phyloP scores from a whole-genome alignment of 139 green algal genomes.

The Marvania coccoides region DNA sequence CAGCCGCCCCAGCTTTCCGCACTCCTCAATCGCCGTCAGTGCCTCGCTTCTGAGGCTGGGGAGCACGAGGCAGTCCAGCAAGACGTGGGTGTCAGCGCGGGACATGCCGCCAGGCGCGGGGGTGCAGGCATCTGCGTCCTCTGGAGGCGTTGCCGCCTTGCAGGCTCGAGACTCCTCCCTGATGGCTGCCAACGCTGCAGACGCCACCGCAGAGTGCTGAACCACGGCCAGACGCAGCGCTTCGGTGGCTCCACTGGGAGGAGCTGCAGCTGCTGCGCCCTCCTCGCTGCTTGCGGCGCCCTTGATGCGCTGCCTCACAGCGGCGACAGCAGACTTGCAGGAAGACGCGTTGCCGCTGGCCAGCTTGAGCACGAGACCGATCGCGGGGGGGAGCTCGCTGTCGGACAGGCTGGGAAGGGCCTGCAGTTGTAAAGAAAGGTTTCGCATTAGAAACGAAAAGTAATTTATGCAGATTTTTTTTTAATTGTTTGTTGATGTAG shows the following conservation, averaged over 20 bases:
- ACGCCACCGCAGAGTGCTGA: conserved; percentile 22
- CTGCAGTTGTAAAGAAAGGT: background rate
- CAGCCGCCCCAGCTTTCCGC: background rate
- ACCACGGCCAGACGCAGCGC: conserved; percentile 32
- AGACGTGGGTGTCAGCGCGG: conserved; percentile 18
- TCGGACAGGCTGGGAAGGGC: conserved; percentile 12
- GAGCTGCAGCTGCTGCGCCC: background rate
- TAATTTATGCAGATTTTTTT: too few relatives aligned
- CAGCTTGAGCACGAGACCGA: conserved; percentile 27
- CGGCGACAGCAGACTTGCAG: conserved; percentile 3
- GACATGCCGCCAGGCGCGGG: background rate
- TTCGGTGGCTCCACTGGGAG: conserved; percentile 10
- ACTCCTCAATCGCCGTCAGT: conserved; percentile 17
- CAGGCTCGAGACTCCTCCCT: background rate
- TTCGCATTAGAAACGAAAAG: too few relatives aligned
- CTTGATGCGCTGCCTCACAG: conserved; percentile 8
- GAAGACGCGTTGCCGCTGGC: conserved; percentile 4
- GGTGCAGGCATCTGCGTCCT: background rate
- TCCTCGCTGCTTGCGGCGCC: background rate
- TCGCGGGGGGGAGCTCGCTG: conserved; percentile 26
- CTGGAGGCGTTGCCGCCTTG: background rate
- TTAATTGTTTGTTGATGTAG: background rate
- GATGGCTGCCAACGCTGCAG: conserved; percentile 23
- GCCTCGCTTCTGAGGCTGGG: conserved; percentile 6
- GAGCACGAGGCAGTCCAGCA: conserved; percentile 25